Percentiles rank a stretch among this genome's conserved stretches.
Conservation (phyloP, 768 basidiomycete genomes). For the Panaeolus cyanescens region DNA sequence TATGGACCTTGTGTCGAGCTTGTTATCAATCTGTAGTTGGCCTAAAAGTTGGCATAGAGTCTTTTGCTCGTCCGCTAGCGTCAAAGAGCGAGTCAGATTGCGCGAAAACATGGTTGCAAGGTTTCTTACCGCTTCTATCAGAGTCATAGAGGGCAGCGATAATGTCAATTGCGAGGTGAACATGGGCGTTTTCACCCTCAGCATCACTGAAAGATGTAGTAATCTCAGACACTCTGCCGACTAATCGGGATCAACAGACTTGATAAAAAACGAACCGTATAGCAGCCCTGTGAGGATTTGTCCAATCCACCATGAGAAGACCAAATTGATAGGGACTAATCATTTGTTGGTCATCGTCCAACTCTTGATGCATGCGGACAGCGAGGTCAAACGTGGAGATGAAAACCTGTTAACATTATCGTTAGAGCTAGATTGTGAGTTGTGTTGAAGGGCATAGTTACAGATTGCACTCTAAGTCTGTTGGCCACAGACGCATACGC, state of each 20-base stretch:
- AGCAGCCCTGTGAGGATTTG: conserved; percentile 75
- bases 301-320: conserved; percentile 86
- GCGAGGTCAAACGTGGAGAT: conserved; percentile 67
- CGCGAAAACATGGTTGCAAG: background rate
- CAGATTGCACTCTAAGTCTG: conserved; percentile 64
- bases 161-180: conserved; percentile 60
- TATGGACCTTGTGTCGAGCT: conserved; percentile 36
- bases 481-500: conserved; percentile 84
- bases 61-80: conserved; percentile 69
- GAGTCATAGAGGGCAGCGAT: conserved; percentile 48
- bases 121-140: conserved; percentile 42
- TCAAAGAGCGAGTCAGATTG: background rate
- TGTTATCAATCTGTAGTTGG: conserved; percentile 55
- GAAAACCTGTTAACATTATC: conserved; percentile 56
- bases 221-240: too few species aligned
- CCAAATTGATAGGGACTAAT: conserved; percentile 72
- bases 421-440: background rate
- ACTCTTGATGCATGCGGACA: conserved; percentile 54
- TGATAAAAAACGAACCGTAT: conserved; percentile 32
- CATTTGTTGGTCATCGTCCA: conserved; percentile 77
- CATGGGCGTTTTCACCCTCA: conserved; percentile 41
- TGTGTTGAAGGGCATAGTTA: conserved; percentile 21
- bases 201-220: conserved; percentile 11
- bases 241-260: background rate
- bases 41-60: conserved; percentile 61